Evolutionary conservation across 192 early-diverging fungal species (phyloP).

Genomic region (Blastocladiella britannica): DNA sequence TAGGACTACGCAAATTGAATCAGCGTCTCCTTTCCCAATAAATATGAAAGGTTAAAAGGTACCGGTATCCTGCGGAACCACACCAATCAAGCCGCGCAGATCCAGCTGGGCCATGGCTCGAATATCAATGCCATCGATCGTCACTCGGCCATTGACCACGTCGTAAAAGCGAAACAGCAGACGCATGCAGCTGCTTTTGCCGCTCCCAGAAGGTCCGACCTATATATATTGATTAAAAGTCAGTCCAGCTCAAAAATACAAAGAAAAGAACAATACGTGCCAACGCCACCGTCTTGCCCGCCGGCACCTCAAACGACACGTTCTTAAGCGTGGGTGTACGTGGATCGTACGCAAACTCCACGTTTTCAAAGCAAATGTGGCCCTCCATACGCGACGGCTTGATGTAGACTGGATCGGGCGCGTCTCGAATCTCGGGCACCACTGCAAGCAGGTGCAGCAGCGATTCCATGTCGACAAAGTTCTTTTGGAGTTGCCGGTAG

Average conservation of each 20-base stretch:
- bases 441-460: slow-evolving; percentile 72
- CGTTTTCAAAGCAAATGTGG: slow-evolving; percentile 28
- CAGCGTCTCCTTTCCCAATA: too few species aligned
- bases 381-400: slow-evolving; percentile 14
- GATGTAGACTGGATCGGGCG: slow-evolving; percentile 25
- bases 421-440: slow-evolving; percentile 36
- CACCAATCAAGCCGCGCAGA: slow-evolving; percentile 64
- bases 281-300: slow-evolving; percentile 52
- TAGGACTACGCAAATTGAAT: too few species aligned
- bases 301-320: slow-evolving; percentile 43
- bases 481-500: slow-evolving; percentile 82
- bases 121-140: slow-evolving; percentile 71
- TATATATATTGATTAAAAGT: background rate
- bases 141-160: slow-evolving; percentile 50
- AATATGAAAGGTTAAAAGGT: too few species aligned
- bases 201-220: slow-evolving; percentile 25
- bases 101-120: slow-evolving; percentile 38
- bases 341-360: slow-evolving; percentile 50
- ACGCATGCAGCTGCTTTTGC: slow-evolving; percentile 50
- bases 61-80: slow-evolving; percentile 86
- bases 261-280: slow-evolving; percentile 36
- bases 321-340: slow-evolving; percentile 47
- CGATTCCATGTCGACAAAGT: slow-evolving; percentile 92
- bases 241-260: background rate
- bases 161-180: slow-evolving; percentile 88